These are phyloP conservation scores for Podila epicladia DNA, from an alignment of 192 early-diverging fungal genomes.

Conservation along the genomic window DNA sequence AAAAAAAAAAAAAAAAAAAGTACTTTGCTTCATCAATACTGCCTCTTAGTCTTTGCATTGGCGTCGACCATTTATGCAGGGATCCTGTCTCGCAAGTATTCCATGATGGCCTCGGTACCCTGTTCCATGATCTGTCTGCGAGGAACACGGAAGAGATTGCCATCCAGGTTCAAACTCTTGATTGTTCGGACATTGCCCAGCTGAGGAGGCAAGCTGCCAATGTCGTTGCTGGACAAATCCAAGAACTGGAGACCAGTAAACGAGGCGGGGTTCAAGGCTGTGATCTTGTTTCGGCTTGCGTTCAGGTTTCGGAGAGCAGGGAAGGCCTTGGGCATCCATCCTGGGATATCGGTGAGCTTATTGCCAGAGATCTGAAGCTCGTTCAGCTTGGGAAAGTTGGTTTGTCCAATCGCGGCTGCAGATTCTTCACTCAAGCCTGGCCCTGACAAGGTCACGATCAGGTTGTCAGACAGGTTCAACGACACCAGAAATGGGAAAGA, in stretches of 20 bases:
- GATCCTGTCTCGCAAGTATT: conserved; percentile 60
- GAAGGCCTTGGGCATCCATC: conserved; percentile 49
- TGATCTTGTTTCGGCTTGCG: conserved; percentile 55
- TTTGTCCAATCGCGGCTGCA: conserved; percentile 13
- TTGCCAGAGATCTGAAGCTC: conserved; percentile 52
- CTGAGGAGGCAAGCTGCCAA: conserved; percentile 59
- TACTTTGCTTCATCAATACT: too few relatives aligned
- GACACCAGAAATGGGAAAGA: conserved; percentile 51
- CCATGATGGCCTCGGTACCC: conserved; percentile 65
- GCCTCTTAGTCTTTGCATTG: too few relatives aligned
- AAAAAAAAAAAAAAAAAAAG: too few relatives aligned
- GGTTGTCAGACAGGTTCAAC: conserved; percentile 59
- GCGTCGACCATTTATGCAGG: conserved; percentile 12
- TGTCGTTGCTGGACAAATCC: conserved; percentile 67
- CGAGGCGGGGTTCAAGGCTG: conserved; percentile 50
- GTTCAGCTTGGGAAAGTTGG: conserved; percentile 57
- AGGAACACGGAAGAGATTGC: conserved; percentile 67
- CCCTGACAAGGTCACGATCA: conserved; percentile 30
- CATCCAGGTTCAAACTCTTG: conserved; percentile 56
- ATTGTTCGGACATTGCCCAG: conserved; percentile 57
- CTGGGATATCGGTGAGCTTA: conserved; percentile 49
- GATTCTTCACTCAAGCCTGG: neutral
- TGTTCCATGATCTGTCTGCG: conserved; percentile 57
- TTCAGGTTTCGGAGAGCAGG: conserved; percentile 54
- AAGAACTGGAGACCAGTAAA: conserved; percentile 53